These are phyloP conservation scores for Rhododendron kiyosumense DNA, from an alignment of 148 eudicot species.

Conservation along the genomic window DNA sequence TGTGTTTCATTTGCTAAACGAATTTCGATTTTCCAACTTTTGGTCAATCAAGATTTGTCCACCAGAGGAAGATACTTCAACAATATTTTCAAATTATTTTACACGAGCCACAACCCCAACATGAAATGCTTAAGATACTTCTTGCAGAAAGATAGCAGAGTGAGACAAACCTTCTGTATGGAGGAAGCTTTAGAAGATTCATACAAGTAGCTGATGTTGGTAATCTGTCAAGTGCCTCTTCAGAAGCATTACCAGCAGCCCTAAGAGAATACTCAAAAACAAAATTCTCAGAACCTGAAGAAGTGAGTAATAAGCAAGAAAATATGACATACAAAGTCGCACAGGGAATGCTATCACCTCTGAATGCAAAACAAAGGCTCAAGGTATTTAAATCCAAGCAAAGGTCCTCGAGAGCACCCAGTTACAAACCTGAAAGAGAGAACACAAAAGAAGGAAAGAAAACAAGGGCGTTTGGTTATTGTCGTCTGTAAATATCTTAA, in stretches of 20 bases:
- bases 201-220: conserved; percentile 98
- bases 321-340: not conserved
- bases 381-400: conserved; percentile 85
- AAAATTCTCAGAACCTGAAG: not conserved
- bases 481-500: not conserved
- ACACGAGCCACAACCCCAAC: not conserved
- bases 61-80: not conserved
- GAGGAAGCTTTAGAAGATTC: conserved; percentile 97
- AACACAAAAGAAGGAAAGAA: not conserved
- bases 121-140: not conserved
- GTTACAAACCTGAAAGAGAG: conserved; percentile 68
- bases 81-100: not conserved
- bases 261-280: conserved; percentile 28
- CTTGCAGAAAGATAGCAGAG: not conserved
- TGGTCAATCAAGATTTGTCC: not conserved
- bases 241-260: conserved; percentile 85
- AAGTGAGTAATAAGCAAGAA: not conserved
- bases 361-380: conserved; percentile 95
- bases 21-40: not conserved
- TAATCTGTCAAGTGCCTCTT: conserved; percentile 80
- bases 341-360: conserved; percentile 38
- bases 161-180: conserved; percentile 76
- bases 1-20: not conserved
- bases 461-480: not conserved
- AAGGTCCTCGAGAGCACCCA: conserved; percentile 98